Base-by-base conservation (phyloP, 2,329 filamentous ascomycete species). In the Pseudocercospora macadamiae region DNA sequence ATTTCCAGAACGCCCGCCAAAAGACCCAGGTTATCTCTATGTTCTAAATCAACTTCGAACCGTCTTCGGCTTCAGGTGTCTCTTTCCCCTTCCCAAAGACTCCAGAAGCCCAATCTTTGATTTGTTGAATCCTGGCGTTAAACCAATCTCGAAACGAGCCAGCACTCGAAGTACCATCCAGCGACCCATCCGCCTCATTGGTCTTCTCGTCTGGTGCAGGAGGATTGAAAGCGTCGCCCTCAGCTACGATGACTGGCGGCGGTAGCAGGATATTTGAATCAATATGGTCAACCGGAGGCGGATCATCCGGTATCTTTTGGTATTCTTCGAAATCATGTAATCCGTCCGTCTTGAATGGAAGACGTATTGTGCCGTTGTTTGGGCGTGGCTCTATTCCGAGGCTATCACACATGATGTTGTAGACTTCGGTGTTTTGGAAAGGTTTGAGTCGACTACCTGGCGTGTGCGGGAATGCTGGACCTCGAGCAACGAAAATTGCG, bases 401-500 rank as follows among this genome's bases (percentile, higher is more conserved):
- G 0, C 90, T 93, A 75, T 97, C 93, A 73, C 93, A 97, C 44
- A 97, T 76, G 62, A 97, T 90, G 70, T 96, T 96, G 77, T 97
- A 97, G 7, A 97, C 89, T 69, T 97, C 90, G 59, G 86, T 93
- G 65, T 97, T 97, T 84, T 97, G 93, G 73, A 97, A 97, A 1
- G 66, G 63, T 28, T 90, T 86, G 28, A 97, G 76, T 63, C 87
- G 84, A 73, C 90, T 96, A 67, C 95, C 93, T 0, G 90, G 86
- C 36, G 84, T 78, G 68, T 97, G 93, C 0, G 91, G 90, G 71
- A 99, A 99, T 0, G 93, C 93, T 3, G 95, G 95, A 0, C 95
- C 95, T 36, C 91, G 82, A 1, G 95, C 95, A 49, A 97, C 82
- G 68, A 99, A 99, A 42, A 99, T 96, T 0, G 95, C 93, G 36